Conservation (phyloP, 495 filamentous ascomycete species). For the Venustampulla echinocandica region DNA sequence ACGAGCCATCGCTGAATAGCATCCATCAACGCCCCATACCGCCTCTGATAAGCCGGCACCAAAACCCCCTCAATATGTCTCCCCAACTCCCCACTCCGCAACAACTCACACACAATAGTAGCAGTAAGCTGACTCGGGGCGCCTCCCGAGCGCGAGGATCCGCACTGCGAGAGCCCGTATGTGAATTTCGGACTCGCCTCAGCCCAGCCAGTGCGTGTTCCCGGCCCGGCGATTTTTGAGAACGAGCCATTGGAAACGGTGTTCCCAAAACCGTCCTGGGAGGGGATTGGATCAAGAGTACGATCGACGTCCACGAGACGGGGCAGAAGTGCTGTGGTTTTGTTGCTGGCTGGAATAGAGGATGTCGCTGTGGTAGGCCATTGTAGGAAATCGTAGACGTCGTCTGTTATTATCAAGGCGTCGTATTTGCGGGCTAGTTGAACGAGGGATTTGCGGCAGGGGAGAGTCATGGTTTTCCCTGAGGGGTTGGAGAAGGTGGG, state of each 20-base stretch:
- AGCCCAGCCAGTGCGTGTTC: slow-evolving; percentile 71
- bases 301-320: slow-evolving; percentile 59
- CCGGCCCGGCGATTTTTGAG: slow-evolving; percentile 76
- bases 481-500: slow-evolving; percentile 80
- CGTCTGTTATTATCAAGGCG: slow-evolving; percentile 73
- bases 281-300: slow-evolving; percentile 11
- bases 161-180: slow-evolving; percentile 60
- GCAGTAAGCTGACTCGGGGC: slow-evolving; percentile 65
- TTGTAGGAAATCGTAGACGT: slow-evolving; percentile 85
- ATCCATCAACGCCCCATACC: slow-evolving; percentile 31
- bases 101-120: slow-evolving; percentile 51
- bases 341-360: slow-evolving; percentile 15
- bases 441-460: slow-evolving; percentile 53
- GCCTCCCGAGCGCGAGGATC: slow-evolving; percentile 63
- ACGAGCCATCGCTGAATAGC: slow-evolving; percentile 48
- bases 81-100: slow-evolving; percentile 43
- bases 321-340: slow-evolving; percentile 45
- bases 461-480: slow-evolving; percentile 59
- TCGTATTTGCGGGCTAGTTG: slow-evolving; percentile 61
- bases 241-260: slow-evolving; percentile 75
- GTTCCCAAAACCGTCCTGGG: slow-evolving; percentile 57
- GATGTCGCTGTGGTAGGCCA: slow-evolving; percentile 41
- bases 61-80: slow-evolving; percentile 31
- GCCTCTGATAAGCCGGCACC: slow-evolving; percentile 43
- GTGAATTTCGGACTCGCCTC: slow-evolving; percentile 63